Percentiles rank a stretch among this genome's conserved stretches.
Evolutionary conservation across 192 early-diverging fungal genomes (phyloP).

Genomic region (Coemansia sp.): DNA sequence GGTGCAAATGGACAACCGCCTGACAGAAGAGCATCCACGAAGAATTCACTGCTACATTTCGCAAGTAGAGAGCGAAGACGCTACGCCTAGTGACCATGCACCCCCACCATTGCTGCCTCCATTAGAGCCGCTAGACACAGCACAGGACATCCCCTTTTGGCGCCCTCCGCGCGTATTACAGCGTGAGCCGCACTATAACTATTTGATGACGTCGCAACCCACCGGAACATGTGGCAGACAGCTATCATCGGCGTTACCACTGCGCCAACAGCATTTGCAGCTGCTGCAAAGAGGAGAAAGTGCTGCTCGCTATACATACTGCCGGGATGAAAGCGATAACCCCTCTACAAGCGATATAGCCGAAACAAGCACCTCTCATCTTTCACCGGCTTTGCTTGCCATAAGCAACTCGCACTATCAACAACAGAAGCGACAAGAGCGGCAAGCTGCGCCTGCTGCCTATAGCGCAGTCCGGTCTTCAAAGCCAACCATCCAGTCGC

Average conservation of each 20-base stretch:
- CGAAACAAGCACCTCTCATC: constrained; percentile 5
- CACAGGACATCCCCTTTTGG: constrained; percentile 48
- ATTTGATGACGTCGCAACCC: not conserved
- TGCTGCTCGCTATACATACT: too few relatives aligned
- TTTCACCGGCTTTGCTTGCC: constrained; percentile 36
- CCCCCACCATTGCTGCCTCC: constrained; percentile 33
- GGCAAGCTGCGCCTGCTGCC: not conserved
- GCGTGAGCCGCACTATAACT: constrained; percentile 50
- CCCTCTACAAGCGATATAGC: not conserved
- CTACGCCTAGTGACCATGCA: constrained; percentile 17
- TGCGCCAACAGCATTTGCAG: not conserved
- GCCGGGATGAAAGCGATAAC: too few relatives aligned
- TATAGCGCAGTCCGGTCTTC: constrained; percentile 1
- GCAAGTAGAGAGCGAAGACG: constrained; percentile 11
- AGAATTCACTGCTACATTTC: constrained; percentile 49
- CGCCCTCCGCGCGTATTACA: constrained; percentile 52
- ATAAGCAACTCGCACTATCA: constrained; percentile 42
- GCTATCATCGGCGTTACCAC: too few relatives aligned
- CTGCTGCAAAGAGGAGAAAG: not conserved
- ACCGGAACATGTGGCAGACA: not conserved
- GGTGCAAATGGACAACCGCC: constrained; percentile 31
- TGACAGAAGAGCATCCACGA: constrained; percentile 34
- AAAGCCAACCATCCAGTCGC: constrained; percentile 17
- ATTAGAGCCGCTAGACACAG: constrained; percentile 5
- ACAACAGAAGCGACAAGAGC: constrained; percentile 17